Conservation (phyloP, 768 basidiomycete species). For the Boletus fagicola region DNA sequence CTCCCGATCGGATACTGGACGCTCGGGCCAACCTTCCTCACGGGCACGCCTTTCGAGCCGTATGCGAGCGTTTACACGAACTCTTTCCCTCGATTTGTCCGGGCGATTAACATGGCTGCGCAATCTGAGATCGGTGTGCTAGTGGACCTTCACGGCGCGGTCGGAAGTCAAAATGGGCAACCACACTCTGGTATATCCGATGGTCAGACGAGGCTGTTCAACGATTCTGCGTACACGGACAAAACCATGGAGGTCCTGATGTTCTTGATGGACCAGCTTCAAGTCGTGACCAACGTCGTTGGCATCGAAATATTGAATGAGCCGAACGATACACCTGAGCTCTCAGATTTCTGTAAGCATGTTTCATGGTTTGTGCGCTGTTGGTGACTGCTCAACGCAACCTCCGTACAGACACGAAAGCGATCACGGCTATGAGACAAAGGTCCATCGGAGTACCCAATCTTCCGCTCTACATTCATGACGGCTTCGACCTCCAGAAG, state of each 20-base stretch:
- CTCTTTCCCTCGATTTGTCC: conserved; percentile 37
- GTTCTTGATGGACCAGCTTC: conserved; percentile 32
- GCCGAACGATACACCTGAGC: conserved; percentile 44
- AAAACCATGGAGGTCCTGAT: conserved; percentile 44
- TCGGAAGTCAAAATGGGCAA: conserved; percentile 47
- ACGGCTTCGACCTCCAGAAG: conserved; percentile 54
- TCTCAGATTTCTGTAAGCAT: conserved; percentile 40
- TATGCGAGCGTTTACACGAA: conserved; percentile 44
- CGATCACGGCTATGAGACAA: conserved; percentile 23
- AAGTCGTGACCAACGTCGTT: conserved; percentile 48
- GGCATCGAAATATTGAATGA: conserved; percentile 62
- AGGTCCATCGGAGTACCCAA: conserved; percentile 21
- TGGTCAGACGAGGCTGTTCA: conserved; percentile 40
- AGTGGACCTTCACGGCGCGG: conserved; percentile 54
- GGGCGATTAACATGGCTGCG: conserved; percentile 44
- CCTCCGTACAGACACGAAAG: conserved; percentile 14
- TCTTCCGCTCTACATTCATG: conserved; percentile 67
- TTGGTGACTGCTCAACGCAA: neutral
- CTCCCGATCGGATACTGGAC: conserved; percentile 61
- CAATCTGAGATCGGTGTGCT: conserved; percentile 46
- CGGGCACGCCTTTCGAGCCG: conserved; percentile 38
- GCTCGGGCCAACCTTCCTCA: conserved; percentile 29
- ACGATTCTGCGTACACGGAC: conserved; percentile 33
- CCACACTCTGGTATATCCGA: conserved; percentile 37
- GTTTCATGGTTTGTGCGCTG: too few species aligned